Evolutionary conservation across 129 eudicot genomes (phyloP), one percentile per base, ranked within the genome.

Genomic region (Chrysanthemum seticuspe): DNA sequence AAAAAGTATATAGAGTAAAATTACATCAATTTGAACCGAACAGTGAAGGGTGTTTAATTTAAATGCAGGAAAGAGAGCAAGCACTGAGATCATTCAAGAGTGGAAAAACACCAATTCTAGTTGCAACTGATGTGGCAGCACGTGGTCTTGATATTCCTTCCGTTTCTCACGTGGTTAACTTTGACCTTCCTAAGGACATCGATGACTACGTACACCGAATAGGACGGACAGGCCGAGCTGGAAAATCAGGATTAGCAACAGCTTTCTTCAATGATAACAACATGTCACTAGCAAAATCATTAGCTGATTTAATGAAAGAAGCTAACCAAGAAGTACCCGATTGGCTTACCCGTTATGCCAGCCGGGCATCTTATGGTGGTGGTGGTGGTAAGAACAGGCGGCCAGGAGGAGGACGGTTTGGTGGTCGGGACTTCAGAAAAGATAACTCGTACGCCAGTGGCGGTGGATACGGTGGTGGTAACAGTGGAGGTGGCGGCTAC

Each of bases 91-190:
- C 78, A 51, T 74, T 74, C 48, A 74, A 74, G 44, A 74, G 78
- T 10, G 78, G 78, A 15, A 74, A 74, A 31, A 74, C 78, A 31
- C 78, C 78, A 2, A 74, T 74, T 62, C 54, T 74, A 16, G 78
- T 74, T n/a, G 78, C 78, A 44, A 74, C 78, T 12, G 78, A 74
- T 62, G 78, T 74, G 53, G 78, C 78, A 16, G 78, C 78, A 11
- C 78, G 78, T 62, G 78, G 78, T 34, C 71, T 74, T 1, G 78
- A 74, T 34, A 74, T 74, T 44, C 78, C 71, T 1, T 52, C 50
- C 11, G 78, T 74, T 50, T 62, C 78, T 62, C 78, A 74, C 3
- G 78, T 74, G 62, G 78, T 74, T 21, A 74, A 63, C 64, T 74
- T 74, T 63, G 78, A 74, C 71, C 78, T 74, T 62, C 78, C 78